These are phyloP conservation scores for Gynostemma pentaphyllum DNA, from an alignment of 306 rosid genomes.

Conservation along the genomic window DNA sequence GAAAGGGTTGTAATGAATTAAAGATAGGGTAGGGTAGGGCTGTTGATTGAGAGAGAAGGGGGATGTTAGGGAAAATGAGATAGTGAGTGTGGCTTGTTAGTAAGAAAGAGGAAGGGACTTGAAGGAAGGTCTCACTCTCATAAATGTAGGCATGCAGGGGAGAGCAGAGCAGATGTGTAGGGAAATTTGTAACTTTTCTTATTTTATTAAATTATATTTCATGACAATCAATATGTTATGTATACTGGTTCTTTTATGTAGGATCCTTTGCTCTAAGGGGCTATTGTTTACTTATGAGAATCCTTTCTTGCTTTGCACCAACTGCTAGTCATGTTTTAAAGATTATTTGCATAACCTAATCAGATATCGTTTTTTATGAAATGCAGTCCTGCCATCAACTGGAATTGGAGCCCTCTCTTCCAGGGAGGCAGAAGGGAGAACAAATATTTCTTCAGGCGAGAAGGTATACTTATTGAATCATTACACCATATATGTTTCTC, in stretches of 20 bases:
- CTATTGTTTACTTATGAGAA: not conserved
- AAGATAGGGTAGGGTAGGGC: not conserved
- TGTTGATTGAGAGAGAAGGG: not conserved
- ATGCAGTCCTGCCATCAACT: constrained; percentile 83
- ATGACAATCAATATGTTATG: no score
- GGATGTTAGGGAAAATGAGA: not conserved
- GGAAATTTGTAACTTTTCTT: no score
- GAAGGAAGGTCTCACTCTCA: not conserved
- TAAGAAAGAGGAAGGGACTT: not conserved
- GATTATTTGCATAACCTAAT: not conserved
- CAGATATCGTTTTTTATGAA: constrained; percentile 22
- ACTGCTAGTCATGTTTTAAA: not conserved
- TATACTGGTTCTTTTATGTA: no score
- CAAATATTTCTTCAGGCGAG: constrained; percentile 77
- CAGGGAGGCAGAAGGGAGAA: constrained; percentile 95
- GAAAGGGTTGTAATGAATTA: not conserved
- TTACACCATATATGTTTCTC: not conserved
- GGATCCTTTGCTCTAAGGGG: not conserved
- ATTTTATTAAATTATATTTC: no score
- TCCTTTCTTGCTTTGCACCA: constrained; percentile 3
- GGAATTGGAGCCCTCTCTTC: constrained; percentile 91
- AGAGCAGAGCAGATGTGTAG: not conserved
- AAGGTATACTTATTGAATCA: constrained; percentile 48
- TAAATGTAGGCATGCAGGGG: not conserved
- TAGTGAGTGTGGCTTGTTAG: not conserved